Evolutionary conservation across 176 grass and related monocot genomes (phyloP).

Genomic region (sorghum (Sorghum bicolor)): Sorghum_bicolor_NCBIv3 NC_012875.2:48367501-48368000

Average conservation of each 20-base stretch:
- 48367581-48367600: not conserved
- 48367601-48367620: not conserved
- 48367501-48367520: no score
- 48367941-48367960: slow-evolving; percentile 44
- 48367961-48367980: slow-evolving; percentile 24
- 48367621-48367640: not conserved
- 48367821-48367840: slow-evolving; percentile 35
- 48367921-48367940: slow-evolving; percentile 36
- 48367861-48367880: slow-evolving; percentile 27
- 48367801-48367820: slow-evolving; percentile 48
- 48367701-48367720: not conserved
- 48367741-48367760: not conserved
- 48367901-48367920: slow-evolving; percentile 25
- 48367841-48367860: slow-evolving; percentile 21
- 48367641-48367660: not conserved
- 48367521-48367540: no score
- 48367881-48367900: slow-evolving; percentile 16
- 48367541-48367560: no score
- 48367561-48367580: not conserved
- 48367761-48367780: slow-evolving; percentile 16
- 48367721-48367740: not conserved
- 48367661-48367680: not conserved
- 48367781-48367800: slow-evolving; percentile 24
- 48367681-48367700: not conserved
- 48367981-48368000: slow-evolving; percentile 31